phyloP scores from a whole-genome alignment of 768 basidiomycete species.

The Kwoniella heveanensis region DNA sequence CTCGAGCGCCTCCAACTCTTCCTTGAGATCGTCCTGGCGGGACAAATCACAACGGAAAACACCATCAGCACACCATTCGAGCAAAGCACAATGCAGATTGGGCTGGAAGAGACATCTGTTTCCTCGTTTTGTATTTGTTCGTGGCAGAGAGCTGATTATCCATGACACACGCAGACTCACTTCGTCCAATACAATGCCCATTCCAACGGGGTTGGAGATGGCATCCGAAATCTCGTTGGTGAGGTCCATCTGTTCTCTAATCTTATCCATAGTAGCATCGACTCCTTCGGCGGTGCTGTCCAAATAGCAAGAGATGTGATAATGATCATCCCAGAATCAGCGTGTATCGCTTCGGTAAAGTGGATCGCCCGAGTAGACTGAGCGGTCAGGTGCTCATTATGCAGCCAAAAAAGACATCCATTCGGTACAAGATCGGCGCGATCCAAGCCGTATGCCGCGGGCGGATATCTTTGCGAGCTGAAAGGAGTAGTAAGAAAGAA shows the following conservation, averaged over 20 bases:
- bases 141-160: too few species aligned
- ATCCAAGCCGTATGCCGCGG: too few species aligned
- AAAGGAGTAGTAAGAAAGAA: neutral
- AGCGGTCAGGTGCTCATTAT: too few species aligned
- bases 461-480: too few species aligned
- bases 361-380: too few species aligned
- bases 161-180: slow-evolving; percentile 58
- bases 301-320: too few species aligned
- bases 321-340: too few species aligned
- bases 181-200: slow-evolving; percentile 69
- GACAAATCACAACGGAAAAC: neutral
- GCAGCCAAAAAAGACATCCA: neutral
- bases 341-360: too few species aligned
- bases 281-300: slow-evolving; percentile 83
- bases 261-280: slow-evolving; percentile 80
- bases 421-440: too few species aligned
- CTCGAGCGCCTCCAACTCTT: slow-evolving; percentile 82
- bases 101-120: too few species aligned
- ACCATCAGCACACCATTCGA: slow-evolving; percentile 11
- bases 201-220: slow-evolving; percentile 71
- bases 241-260: slow-evolving; percentile 86
- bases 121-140: neutral
- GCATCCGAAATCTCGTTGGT: slow-evolving; percentile 89
- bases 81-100: too few species aligned
- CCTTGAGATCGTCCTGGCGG: slow-evolving; percentile 77